Base-by-base conservation (phyloP, 306 rosid genomes). In the Amphicarpaea edgeworthii region DNA sequence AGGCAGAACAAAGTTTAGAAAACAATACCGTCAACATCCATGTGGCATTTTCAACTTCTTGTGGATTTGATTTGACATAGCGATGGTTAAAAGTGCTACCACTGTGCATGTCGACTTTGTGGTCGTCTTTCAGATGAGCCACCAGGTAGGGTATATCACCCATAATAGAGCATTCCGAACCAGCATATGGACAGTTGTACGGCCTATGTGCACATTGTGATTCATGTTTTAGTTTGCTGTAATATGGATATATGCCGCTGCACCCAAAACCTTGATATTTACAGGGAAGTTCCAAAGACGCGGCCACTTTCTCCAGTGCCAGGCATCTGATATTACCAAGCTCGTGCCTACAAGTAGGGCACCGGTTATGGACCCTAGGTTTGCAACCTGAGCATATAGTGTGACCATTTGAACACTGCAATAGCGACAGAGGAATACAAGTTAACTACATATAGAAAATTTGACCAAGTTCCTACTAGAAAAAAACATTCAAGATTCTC, bases 1-100 rank as follows among this genome's bases (percentile, higher is more conserved):
- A 41, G 34, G 61, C 5, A 19, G 41, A 60, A 60, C 4, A 34
- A 42, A 72, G 55, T 53, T 72, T 24, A 24, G 72, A 82, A 78
- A 77, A 80, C 20, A 66, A 49, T 89, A 93, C 98, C 97, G 98
- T 93, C 62, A 93, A 83, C 97, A 93, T 91, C 97, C 98, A 93
- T 2, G 98, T 93, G 19, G 98, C 98, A 38, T 93, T 93, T 91
- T 93, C 98, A 55, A 93, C 97, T 82, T 93, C 97, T 78, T 91
- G 97, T 8, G 98, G 97, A 81, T 93, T 91, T 70, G 97, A 91
- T 84, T 93, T 93, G 83, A 93, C 98, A 23, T 93, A 91, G 10
- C 98, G 96, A 82, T 93, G 98, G 83, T 93, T 93, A 79, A 93
- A 93, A 68, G 98, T 91, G 88, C 96, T 88, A 38, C 98, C 98